These are phyloP conservation scores for Leccinum barrowsii DNA, from an alignment of 768 basidiomycete species.

Conservation along the genomic window DNA sequence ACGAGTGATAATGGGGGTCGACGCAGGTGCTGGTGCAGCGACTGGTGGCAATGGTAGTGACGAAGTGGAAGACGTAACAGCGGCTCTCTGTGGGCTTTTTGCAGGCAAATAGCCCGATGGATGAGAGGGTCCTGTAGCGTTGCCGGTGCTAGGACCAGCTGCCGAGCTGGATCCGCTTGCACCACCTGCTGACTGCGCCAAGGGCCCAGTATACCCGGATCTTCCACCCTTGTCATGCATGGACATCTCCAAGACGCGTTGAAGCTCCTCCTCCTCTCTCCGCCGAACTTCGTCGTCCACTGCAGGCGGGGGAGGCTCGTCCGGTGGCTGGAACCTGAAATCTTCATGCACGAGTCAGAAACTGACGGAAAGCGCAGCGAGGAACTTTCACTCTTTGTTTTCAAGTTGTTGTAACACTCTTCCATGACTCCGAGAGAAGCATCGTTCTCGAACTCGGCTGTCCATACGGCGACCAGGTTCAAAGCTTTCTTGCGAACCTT, in stretches of 20 bases:
- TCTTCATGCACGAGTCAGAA: conserved; percentile 39
- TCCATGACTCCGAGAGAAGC: conserved; percentile 84
- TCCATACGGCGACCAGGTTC: conserved; percentile 75
- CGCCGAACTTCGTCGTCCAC: conserved; percentile 79
- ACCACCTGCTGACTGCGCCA: conserved; percentile 33
- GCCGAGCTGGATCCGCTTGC: conserved; percentile 31
- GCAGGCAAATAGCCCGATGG: conserved; percentile 58
- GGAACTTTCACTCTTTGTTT: conserved; percentile 66
- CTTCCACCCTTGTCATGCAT: conserved; percentile 89
- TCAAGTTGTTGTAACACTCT: conserved; percentile 79
- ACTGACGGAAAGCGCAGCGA: not conserved
- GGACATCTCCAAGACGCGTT: conserved; percentile 89
- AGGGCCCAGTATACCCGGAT: conserved; percentile 46
- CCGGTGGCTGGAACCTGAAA: conserved; percentile 63
- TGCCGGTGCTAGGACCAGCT: conserved; percentile 24
- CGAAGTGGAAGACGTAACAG: conserved; percentile 25
- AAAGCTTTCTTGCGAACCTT: conserved; percentile 81
- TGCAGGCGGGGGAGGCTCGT: conserved; percentile 62
- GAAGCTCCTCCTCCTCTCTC: conserved; percentile 91
- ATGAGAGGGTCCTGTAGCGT: conserved; percentile 34
- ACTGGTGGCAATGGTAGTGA: conserved; percentile 24
- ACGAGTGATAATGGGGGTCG: conserved; percentile 58
- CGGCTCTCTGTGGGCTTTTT: conserved; percentile 40
- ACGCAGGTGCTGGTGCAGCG: conserved; percentile 11
- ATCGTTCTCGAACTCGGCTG: conserved; percentile 78